Evolutionary conservation across 139 green algal genomes (phyloP), one percentile per base, ranked within the genome.

Genomic region (Auxenochlorella protothecoides): DNA sequence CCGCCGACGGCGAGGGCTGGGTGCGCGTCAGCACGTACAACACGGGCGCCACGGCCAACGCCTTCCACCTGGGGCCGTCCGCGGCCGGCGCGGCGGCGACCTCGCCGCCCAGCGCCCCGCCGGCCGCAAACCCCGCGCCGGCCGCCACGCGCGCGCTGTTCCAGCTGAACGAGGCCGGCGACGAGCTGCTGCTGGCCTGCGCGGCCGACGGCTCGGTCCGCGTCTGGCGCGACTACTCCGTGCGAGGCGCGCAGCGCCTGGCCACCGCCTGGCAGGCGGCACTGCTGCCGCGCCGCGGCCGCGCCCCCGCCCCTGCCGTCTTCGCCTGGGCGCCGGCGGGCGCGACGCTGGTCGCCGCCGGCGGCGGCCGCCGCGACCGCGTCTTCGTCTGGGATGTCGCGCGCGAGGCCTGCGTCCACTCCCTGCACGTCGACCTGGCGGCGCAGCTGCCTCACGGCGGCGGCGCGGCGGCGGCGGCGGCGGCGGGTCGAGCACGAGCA

Each of bases 91-190:
- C 16, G 12, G 53, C 69, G 54, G n/a, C 68, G 62, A 6, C 6
- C 9, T 4, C 63, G 53, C 5, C 63, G 62, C 53, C 3, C 5
- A 4, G 3, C 4, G 61, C 73, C 16, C 5, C n/a, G 5, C 53
- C 60, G n/a, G 52, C 66, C 72, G 65, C 70, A 3, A 86, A 86
- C 62, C 77, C 85, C n/a, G 76, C 84, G 59, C 15, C 11, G 15
- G 13, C 55, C 15, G 57, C 14, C 62, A 12, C n/a, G 62, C 15
- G 15, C 55, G 73, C 75, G 15, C 68, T 85, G 54, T 77, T 75
- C 66, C 86, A 92, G 76, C 70, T 96, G 51, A 94, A 93, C 65
- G 83, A 92, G 77, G 68, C 86, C n/a, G 77, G 88, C 65, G 80
- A 76, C 13, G 85, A 83, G 27, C 69, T 95, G 75, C 77, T 96